Percentiles rank a stretch among this genome's conserved stretches.
phyloP scores from a whole-genome alignment of 2,329 filamentous ascomycete species.

The Fusarium longipes region DNA sequence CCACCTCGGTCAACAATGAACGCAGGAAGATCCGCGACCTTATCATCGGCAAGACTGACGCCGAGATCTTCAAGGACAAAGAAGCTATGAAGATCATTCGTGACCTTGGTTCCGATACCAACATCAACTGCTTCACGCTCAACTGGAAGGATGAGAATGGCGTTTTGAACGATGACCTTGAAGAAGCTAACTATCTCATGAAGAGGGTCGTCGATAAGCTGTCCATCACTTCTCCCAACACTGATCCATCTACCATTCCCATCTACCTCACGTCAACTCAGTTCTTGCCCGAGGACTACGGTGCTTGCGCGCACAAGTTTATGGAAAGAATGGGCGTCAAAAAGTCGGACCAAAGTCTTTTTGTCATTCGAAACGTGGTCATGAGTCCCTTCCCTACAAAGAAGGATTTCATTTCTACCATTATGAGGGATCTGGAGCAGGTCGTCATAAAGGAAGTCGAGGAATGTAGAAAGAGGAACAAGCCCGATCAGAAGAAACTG shows the following conservation, averaged over 20 bases:
- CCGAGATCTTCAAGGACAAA: constrained; percentile 50
- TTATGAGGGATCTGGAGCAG: constrained; percentile 50
- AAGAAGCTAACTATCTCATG: constrained; percentile 62
- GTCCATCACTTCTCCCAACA: constrained; percentile 55
- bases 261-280: constrained; percentile 59
- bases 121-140: constrained; percentile 59
- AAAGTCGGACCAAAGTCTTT: constrained; percentile 51
- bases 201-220: constrained; percentile 55
- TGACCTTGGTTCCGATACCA: constrained; percentile 58
- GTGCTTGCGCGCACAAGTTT: constrained; percentile 54
- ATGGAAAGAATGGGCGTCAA: constrained; percentile 55
- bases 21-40: constrained; percentile 53
- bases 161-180: constrained; percentile 48
- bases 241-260: constrained; percentile 54
- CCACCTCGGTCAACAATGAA: constrained; percentile 48
- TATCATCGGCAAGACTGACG: constrained; percentile 54
- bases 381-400: constrained; percentile 60
- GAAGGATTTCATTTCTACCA: constrained; percentile 52
- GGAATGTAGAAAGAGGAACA: constrained; percentile 52
- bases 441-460: constrained; percentile 48
- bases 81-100: constrained; percentile 54
- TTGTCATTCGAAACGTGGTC: constrained; percentile 60
- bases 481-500: constrained; percentile 49
- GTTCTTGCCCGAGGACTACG: constrained; percentile 55
- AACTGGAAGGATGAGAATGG: constrained; percentile 53